A percentile compares a stretch with the other conserved stretches of the same genome.
These are phyloP conservation scores for Crucihimalaya himalaica DNA, from an alignment of 345 rosid genomes.

Conservation along the genomic window DNA sequence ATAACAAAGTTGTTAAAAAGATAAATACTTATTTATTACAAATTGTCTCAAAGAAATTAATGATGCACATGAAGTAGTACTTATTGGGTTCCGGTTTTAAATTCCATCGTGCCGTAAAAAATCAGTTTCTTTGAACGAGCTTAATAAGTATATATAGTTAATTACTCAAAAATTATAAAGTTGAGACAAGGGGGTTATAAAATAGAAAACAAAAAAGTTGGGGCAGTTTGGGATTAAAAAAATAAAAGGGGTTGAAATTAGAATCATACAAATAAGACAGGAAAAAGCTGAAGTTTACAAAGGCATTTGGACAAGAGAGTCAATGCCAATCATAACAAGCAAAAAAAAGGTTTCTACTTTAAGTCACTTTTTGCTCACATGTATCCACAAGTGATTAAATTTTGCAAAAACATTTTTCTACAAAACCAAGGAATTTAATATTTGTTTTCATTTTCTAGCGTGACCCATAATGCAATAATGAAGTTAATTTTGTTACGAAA, in stretches of 20 bases:
- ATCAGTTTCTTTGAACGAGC: constrained; percentile 14
- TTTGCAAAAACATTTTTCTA: neutral
- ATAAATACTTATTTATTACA: neutral
- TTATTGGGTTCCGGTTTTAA: constrained; percentile 28
- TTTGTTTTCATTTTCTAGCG: constrained; percentile 8
- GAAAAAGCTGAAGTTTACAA: constrained; percentile 43
- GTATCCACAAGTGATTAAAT: neutral
- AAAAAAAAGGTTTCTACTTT: neutral
- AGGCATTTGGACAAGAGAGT: constrained; percentile 45
- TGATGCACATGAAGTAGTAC: constrained; percentile 31
- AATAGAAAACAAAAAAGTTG: constrained; percentile 28
- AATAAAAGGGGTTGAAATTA: constrained; percentile 17
- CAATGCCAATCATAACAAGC: constrained; percentile 45
- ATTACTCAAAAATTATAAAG: too few species aligned
- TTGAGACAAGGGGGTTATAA: neutral
- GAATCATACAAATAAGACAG: constrained; percentile 38
- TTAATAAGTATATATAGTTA: too few species aligned
- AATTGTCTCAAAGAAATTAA: constrained; percentile 16
- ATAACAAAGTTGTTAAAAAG: neutral
- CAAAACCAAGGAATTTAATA: neutral
- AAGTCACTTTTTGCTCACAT: constrained; percentile 25
- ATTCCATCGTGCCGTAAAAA: constrained; percentile 40
- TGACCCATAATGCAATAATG: constrained; percentile 27
- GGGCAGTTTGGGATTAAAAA: constrained; percentile 35
- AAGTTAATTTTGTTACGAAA: neutral